These are phyloP conservation scores for Cercospora sp. DNA, from an alignment of 2,329 filamentous ascomycete species.

Conservation along the genomic window DNA sequence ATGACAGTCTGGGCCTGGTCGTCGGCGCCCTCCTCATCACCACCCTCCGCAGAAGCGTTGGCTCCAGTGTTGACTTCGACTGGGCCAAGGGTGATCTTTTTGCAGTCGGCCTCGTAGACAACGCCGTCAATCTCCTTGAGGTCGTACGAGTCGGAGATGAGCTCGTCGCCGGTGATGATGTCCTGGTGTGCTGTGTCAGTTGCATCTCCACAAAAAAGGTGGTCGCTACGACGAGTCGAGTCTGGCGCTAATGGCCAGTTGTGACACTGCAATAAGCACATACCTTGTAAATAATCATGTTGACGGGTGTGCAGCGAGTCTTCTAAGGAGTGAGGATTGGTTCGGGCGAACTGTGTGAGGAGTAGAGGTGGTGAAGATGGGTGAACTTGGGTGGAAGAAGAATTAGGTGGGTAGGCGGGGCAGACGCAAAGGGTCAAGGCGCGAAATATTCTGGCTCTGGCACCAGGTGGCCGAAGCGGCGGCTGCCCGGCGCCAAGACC, in stretches of 20 bases:
- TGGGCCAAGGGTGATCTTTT: conserved; percentile 78
- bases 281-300: conserved; percentile 62
- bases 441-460: background rate
- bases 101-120: conserved; percentile 88
- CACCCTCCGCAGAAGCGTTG: conserved; percentile 95
- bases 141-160: conserved; percentile 93
- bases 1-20: conserved; percentile 74
- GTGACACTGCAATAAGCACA: conserved; percentile 26
- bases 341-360: conserved; percentile 20
- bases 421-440: background rate
- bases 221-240: conserved; percentile 12
- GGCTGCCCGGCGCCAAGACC: background rate
- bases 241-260: background rate
- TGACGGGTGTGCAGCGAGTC: conserved; percentile 35
- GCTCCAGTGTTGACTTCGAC: conserved; percentile 78
- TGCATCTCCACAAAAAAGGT: conserved; percentile 6
- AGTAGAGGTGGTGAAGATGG: background rate
- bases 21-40: conserved; percentile 64
- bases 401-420: conserved; percentile 8
- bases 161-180: conserved; percentile 84
- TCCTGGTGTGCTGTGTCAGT: conserved; percentile 60
- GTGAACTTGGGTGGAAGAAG: conserved; percentile 7
- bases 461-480: background rate
- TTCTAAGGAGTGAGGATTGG: conserved; percentile 11
- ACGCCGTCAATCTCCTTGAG: conserved; percentile 76